Conservation (phyloP, 2,329 filamentous ascomycete genomes). For the Pezicula carpinea region DNA sequence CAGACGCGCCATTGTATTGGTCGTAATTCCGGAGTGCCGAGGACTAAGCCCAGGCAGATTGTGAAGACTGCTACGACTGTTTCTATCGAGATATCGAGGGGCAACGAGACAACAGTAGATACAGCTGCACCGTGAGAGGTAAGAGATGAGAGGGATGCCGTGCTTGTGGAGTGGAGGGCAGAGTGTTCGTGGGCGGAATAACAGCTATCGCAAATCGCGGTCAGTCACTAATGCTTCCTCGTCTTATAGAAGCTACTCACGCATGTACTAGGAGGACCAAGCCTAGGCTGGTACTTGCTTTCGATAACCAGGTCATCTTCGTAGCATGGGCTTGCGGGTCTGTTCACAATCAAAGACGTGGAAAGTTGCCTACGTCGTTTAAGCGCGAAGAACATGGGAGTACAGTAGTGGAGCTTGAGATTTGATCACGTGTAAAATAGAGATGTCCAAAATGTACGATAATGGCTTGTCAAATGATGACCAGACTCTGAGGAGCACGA, state of each 20-base stretch:
- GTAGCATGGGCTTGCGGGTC: neutral
- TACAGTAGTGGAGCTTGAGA: neutral
- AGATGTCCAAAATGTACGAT: too few species aligned
- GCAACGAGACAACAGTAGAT: constrained; percentile 48
- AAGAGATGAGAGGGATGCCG: constrained; percentile 41
- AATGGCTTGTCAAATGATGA: neutral
- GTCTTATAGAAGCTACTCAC: constrained; percentile 47
- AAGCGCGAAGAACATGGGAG: neutral
- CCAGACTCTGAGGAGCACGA: too few species aligned
- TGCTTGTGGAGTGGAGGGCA: constrained; percentile 58
- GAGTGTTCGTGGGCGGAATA: constrained; percentile 96
- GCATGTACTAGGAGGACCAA: constrained; percentile 78
- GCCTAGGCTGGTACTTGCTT: constrained; percentile 67
- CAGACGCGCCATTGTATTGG: constrained; percentile 81
- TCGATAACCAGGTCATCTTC: constrained; percentile 68
- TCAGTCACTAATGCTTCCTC: neutral
- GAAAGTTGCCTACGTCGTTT: neutral
- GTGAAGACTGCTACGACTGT: constrained; percentile 74
- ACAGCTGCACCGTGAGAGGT: constrained; percentile 36
- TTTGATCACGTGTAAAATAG: too few species aligned
- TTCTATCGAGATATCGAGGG: constrained; percentile 83
- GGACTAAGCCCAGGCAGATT: constrained; percentile 79
- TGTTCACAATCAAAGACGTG: neutral
- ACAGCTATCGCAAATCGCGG: constrained; percentile 53
- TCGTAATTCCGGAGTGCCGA: constrained; percentile 71